phyloP scores from a whole-genome alignment of 2,329 filamentous ascomycete species.

The Aschersonia sp. region DNA sequence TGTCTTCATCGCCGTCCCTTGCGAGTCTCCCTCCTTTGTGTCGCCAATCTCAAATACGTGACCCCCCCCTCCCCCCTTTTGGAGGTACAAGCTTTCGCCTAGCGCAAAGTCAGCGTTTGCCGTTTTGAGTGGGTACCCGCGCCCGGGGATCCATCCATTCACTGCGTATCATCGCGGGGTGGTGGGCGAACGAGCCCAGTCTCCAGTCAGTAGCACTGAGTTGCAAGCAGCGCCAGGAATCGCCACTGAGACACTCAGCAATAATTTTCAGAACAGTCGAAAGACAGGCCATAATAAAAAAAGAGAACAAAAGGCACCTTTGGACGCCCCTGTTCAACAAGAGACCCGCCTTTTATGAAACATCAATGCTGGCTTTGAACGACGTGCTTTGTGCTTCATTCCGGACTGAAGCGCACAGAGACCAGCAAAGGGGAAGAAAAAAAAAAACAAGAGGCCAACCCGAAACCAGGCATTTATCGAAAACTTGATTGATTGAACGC shows the following conservation, averaged over 20 bases:
- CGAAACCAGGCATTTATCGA: neutral
- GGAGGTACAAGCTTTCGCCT: neutral
- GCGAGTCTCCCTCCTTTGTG: neutral
- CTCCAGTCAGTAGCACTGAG: neutral
- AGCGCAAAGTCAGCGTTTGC: neutral
- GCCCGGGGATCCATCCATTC: neutral
- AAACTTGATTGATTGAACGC: neutral
- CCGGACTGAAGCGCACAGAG: neutral
- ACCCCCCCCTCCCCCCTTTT: neutral
- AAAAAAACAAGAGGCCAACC: neutral
- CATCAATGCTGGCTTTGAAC: neutral
- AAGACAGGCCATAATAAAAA: slow-evolving; percentile 11
- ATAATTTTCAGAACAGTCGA: slow-evolving; percentile 3
- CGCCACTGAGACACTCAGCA: neutral
- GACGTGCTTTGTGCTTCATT: neutral
- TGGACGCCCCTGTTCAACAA: neutral
- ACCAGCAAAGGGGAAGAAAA: neutral
- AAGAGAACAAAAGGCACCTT: neutral
- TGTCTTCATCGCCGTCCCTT: neutral
- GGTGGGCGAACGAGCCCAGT: no score
- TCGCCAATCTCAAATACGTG: neutral
- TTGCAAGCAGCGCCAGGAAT: neutral
- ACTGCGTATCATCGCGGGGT: neutral
- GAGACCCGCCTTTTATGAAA: neutral
- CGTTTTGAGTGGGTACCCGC: neutral